Evolutionary conservation across 805 yeast species (phyloP), one percentile per base, ranked within the genome.

Genomic region (Candida endomychidarum): DNA sequence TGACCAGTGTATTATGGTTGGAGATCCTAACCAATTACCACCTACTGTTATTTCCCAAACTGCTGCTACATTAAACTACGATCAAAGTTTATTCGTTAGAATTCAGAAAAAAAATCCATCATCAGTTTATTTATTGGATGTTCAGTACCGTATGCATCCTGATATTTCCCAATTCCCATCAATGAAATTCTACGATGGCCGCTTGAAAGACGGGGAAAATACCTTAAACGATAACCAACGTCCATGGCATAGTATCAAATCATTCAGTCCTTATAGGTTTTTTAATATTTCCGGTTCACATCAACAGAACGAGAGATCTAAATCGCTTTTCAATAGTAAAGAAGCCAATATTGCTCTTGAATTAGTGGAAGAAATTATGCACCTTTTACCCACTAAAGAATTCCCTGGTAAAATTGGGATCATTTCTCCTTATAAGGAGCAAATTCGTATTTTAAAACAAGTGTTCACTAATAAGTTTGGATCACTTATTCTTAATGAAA

Each of bases 61-160:
- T 10, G 98, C 99, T 1, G 83, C 95, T 1, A 69, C 77, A 4
- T 77, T 72, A 51, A 78, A 79, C 30, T 93, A 93, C 56, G 96
- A 91, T 48, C 96, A 91, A 60, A 85, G 95, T 56, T 69, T 93
- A 54, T 93, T 93, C 61, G 98, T 91, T 29, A 75, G 99, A 47
- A 90, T 91, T 95, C 95, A 86, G 51, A 77, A 72, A 39, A 74
- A 77, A 45, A 61, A 81, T 50, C 80, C 65, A 40, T 70, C 56
- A 55, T 67, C 86, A 0, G 83, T 85, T 4, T 77, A 87, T 49
- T 63, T 91, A 49, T 74, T 93, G 52, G 83, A 91, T 62, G 91
- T 87, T 8, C 99, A 91, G 57, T 91, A 91, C 58, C 91, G 99
- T 67, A 91, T 93, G 99, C 96, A 95, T 61, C 97, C 99, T 0